A percentile compares a stretch with the other conserved stretches of the same genome.
Conservation (phyloP, 2,329 filamentous ascomycete genomes). For the Phoma sp. region DNA sequence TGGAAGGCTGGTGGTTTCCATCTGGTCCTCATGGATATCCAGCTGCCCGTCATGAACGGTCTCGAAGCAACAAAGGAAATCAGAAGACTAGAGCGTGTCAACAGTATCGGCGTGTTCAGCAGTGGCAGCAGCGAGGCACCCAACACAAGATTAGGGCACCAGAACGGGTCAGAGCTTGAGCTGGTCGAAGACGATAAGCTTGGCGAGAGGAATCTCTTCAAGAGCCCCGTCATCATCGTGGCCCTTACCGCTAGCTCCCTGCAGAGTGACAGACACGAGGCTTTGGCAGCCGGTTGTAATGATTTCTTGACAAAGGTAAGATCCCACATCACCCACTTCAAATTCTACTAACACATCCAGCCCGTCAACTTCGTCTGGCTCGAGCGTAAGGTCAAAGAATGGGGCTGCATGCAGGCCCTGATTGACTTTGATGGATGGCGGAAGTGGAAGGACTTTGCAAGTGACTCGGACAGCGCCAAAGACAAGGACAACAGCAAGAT, state of each 20-base stretch:
- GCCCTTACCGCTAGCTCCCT: conserved; percentile 92
- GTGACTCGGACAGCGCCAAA: conserved; percentile 45
- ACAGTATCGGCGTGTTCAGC: conserved; percentile 89
- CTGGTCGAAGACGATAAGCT: conserved; percentile 72
- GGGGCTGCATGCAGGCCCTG: conserved; percentile 99
- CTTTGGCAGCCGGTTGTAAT: conserved; percentile 93
- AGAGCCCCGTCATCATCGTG: conserved; percentile 97
- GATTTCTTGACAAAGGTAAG: conserved; percentile 96
- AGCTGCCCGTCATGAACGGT: conserved; percentile 95
- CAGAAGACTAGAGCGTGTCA: conserved; percentile 83
- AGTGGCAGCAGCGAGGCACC: conserved; percentile 55
- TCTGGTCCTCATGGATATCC: conserved; percentile 97
- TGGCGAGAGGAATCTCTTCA: conserved; percentile 74
- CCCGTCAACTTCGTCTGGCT: conserved; percentile 98
- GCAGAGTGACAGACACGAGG: conserved; percentile 94
- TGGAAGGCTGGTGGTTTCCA: conserved; percentile 95
- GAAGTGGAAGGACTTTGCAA: conserved; percentile 86
- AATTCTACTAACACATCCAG: conserved; percentile 57
- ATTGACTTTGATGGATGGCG: conserved; percentile 99
- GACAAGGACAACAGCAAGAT: conserved; percentile 47
- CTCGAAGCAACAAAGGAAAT: conserved; percentile 96
- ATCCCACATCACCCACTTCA: background rate
- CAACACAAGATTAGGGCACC: conserved; percentile 46
- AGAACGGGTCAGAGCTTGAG: conserved; percentile 45
- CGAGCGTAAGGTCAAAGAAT: conserved; percentile 97